These are phyloP conservation scores for Gamsiella multidivaricata DNA, from an alignment of 192 early-diverging fungal species.

Conservation along the genomic window DNA sequence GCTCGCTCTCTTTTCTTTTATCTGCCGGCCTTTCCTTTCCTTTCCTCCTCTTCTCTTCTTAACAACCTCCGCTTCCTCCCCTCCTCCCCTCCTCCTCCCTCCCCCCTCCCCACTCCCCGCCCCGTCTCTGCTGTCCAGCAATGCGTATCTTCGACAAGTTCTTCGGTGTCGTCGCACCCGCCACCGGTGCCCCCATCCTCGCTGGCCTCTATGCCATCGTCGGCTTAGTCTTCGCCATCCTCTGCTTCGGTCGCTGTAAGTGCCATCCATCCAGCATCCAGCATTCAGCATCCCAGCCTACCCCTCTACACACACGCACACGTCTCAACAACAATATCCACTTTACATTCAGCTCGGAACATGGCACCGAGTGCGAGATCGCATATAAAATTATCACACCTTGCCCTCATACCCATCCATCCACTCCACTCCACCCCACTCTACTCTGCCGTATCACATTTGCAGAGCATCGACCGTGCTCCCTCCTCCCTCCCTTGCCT, in stretches of 20 bases:
- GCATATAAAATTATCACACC: no score
- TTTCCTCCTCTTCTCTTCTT: background rate
- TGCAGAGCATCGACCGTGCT: no score
- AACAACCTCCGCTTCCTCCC: background rate
- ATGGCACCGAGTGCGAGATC: no score
- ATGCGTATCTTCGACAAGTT: conserved; percentile 47
- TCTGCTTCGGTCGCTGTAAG: conserved; percentile 42
- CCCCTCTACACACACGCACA: background rate
- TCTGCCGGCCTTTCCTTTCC: conserved; percentile 1
- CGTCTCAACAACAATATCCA: no score
- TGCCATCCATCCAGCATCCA: background rate
- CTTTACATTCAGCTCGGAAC: no score
- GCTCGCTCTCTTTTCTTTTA: background rate
- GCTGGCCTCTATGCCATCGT: conserved; percentile 17
- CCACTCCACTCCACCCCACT: background rate
- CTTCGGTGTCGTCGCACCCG: conserved; percentile 30
- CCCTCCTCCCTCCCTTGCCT: background rate
- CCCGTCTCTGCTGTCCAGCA: background rate
- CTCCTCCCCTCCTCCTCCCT: background rate
- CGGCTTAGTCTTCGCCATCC: conserved; percentile 24
- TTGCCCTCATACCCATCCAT: no score
- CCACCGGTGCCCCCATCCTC: conserved; percentile 24
- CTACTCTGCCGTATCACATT: background rate
- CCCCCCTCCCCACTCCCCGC: background rate
- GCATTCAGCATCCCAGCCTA: background rate